These are phyloP conservation scores for Cucurbitaria berberidis DNA, from an alignment of 2,329 filamentous ascomycete species.

Conservation along the genomic window DNA sequence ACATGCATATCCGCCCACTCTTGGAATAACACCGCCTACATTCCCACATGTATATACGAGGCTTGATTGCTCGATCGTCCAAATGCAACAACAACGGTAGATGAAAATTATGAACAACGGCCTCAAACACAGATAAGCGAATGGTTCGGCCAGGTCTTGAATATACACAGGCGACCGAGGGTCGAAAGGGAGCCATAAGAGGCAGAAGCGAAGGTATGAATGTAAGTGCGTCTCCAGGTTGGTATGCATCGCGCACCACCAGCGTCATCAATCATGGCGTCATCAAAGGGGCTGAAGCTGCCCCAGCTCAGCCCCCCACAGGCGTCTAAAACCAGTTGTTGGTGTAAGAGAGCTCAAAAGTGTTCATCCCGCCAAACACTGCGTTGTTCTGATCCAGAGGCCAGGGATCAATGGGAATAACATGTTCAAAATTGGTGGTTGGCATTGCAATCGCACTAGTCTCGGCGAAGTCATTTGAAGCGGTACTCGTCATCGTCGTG, in stretches of 20 bases:
- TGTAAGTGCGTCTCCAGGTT: constrained; percentile 27
- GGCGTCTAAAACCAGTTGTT: constrained; percentile 44
- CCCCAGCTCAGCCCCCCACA: constrained; percentile 18
- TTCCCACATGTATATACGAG: constrained; percentile 27
- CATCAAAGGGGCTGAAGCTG: constrained; percentile 32
- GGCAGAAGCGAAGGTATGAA: constrained; percentile 27
- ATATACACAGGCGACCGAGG: constrained; percentile 47
- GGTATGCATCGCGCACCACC: constrained; percentile 37
- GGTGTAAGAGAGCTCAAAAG: constrained; percentile 33
- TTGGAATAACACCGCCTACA: constrained; percentile 22
- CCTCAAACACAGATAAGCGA: constrained; percentile 26
- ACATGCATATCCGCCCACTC: constrained; percentile 21
- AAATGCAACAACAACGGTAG: constrained; percentile 13
- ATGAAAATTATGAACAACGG: constrained; percentile 27
- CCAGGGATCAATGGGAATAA: constrained; percentile 40
- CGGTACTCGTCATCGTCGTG: constrained; percentile 31
- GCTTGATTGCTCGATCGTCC: constrained; percentile 14
- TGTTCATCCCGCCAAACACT: constrained; percentile 30
- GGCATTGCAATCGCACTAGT: constrained; percentile 42
- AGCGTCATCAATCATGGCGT: constrained; percentile 49
- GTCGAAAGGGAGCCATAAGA: constrained; percentile 30
- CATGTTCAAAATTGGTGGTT: constrained; percentile 38
- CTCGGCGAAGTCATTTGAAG: constrained; percentile 32
- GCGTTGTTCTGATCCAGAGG: constrained; percentile 35
- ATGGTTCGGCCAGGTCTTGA: constrained; percentile 33